A percentile compares a stretch with the other conserved stretches of the same genome.
Conservation (phyloP, 805 yeast species). For the Kazachstania martiniae region DNA sequence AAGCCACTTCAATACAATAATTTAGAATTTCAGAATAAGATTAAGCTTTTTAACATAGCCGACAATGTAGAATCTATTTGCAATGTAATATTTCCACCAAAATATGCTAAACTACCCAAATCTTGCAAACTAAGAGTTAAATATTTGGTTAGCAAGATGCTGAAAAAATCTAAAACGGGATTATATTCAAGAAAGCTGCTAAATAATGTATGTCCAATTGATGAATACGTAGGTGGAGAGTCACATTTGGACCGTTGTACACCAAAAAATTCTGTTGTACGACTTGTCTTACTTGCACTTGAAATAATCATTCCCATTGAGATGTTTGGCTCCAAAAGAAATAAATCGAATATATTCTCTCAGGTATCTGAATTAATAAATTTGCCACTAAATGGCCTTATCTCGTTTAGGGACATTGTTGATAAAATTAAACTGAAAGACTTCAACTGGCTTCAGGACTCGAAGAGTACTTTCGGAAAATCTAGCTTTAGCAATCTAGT, state of each 20-base stretch:
- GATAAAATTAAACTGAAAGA: slow-evolving; percentile 28
- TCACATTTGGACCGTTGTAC: slow-evolving; percentile 4
- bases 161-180: slow-evolving; percentile 25
- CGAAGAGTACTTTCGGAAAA: too few species aligned
- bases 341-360: slow-evolving; percentile 33
- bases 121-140: slow-evolving; percentile 8
- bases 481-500: too few species aligned
- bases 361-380: slow-evolving; percentile 31
- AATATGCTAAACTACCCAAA: slow-evolving; percentile 14
- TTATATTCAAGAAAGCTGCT: slow-evolving; percentile 19
- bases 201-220: slow-evolving; percentile 25
- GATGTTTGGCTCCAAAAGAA: slow-evolving; percentile 41
- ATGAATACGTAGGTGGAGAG: background rate
- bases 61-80: slow-evolving; percentile 4
- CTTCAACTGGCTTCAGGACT: slow-evolving; percentile 45
- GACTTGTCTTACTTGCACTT: slow-evolving; percentile 33
- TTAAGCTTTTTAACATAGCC: too few species aligned
- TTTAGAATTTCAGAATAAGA: too few species aligned
- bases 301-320: slow-evolving; percentile 41
- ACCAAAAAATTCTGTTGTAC: slow-evolving; percentile 26
- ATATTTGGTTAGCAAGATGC: slow-evolving; percentile 8
- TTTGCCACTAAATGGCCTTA: slow-evolving; percentile 29
- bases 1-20: slow-evolving; percentile 6
- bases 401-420: slow-evolving; percentile 27
- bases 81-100: slow-evolving; percentile 10